These are phyloP conservation scores for Parathielavia appendiculata DNA, from an alignment of 495 filamentous ascomycete species.

Conservation along the genomic window DNA sequence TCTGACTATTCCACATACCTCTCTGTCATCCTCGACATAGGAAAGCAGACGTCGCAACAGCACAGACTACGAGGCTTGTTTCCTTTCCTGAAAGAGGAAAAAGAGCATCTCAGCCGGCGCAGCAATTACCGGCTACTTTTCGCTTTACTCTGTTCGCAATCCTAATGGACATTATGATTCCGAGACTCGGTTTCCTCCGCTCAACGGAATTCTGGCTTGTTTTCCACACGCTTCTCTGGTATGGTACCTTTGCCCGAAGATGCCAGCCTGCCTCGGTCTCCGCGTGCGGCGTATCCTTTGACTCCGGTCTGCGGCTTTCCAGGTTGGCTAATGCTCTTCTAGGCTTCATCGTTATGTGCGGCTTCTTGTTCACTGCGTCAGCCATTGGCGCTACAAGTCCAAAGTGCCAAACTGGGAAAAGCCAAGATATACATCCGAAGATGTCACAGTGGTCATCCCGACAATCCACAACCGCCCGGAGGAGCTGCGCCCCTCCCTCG, in stretches of 20 bases:
- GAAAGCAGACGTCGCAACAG: too few species aligned
- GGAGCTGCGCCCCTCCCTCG: conserved; percentile 47
- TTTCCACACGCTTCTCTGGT: conserved; percentile 43
- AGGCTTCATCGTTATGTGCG: conserved; percentile 52
- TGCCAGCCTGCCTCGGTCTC: neutral
- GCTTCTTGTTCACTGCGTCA: conserved; percentile 48
- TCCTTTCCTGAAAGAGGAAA: too few species aligned
- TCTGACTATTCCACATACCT: too few species aligned
- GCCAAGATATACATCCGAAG: conserved; percentile 41
- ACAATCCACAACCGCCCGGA: conserved; percentile 51
- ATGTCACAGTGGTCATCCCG: conserved; percentile 56
- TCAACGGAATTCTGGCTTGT: conserved; percentile 32
- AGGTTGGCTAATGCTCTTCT: conserved; percentile 11
- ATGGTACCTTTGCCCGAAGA: conserved; percentile 16
- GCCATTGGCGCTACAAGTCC: conserved; percentile 48
- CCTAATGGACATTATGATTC: conserved; percentile 37
- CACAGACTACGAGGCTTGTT: too few species aligned
- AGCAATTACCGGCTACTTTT: neutral
- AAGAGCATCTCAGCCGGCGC: conserved; percentile 1
- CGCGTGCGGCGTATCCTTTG: neutral
- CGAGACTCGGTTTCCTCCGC: conserved; percentile 36
- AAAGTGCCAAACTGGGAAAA: conserved; percentile 38
- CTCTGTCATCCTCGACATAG: too few species aligned
- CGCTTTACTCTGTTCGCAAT: conserved; percentile 27
- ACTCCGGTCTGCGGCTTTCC: neutral